phyloP scores from a whole-genome alignment of 108 stramenopile species.

The Aurantiochytrium sp. region DNA sequence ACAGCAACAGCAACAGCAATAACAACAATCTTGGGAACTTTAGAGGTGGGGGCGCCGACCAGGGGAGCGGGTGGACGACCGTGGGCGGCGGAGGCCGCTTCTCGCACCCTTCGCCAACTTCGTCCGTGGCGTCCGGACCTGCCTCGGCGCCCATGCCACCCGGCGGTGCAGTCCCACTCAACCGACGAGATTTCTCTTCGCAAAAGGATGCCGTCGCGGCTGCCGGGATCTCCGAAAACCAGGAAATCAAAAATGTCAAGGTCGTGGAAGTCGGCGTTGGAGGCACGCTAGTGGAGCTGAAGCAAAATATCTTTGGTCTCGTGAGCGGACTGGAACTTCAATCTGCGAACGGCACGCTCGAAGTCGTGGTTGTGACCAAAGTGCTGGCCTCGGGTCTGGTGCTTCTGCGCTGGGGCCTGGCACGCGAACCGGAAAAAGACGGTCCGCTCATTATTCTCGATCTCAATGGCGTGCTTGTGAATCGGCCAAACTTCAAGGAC shows the following conservation, averaged over 20 bases:
- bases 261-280: not conserved
- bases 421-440: not conserved
- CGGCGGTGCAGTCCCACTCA: too few species aligned
- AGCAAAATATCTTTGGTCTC: not conserved
- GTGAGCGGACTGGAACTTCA: not conserved
- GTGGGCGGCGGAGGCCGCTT: too few species aligned
- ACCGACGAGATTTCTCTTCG: not conserved
- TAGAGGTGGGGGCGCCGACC: too few species aligned
- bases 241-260: not conserved
- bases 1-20: too few species aligned
- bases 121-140: too few species aligned
- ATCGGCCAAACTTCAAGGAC: not conserved
- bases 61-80: too few species aligned
- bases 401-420: not conserved
- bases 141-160: too few species aligned
- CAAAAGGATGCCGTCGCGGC: not conserved
- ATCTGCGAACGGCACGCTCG: not conserved
- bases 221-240: not conserved
- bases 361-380: not conserved
- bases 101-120: too few species aligned
- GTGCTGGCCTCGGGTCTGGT: not conserved
- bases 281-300: not conserved
- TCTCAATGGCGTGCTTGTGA: slow-evolving; percentile 23
- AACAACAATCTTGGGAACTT: too few species aligned
- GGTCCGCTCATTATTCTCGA: slow-evolving; percentile 18